A percentile compares a stretch with the other conserved stretches of the same genome.
These are phyloP conservation scores for Russula vinacea DNA, from an alignment of 768 basidiomycete genomes.

Conservation along the genomic window DNA sequence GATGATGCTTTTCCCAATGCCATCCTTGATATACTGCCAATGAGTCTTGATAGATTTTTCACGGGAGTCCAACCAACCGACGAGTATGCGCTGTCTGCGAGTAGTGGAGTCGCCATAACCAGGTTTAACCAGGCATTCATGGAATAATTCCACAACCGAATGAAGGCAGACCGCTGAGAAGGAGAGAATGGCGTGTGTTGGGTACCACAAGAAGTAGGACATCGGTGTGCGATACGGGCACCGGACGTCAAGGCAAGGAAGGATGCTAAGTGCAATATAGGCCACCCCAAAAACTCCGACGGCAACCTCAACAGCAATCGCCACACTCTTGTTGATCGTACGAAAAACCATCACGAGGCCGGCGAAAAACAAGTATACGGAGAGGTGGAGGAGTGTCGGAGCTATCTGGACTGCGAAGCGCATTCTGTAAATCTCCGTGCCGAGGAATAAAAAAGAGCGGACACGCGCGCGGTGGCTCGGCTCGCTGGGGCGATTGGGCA, in stretches of 20 bases:
- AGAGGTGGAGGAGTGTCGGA: not conserved
- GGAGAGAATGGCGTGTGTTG: not conserved
- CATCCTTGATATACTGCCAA: not conserved
- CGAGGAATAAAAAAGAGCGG: not conserved
- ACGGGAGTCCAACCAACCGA: too few species aligned
- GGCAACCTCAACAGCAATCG: not conserved
- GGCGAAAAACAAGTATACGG: not conserved
- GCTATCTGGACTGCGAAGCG: not conserved
- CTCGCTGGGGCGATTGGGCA: not conserved
- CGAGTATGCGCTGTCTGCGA: too few species aligned
- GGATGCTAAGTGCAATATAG: not conserved
- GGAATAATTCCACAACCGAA: not conserved
- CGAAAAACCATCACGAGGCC: not conserved
- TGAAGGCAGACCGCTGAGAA: not conserved
- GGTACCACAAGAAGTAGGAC: not conserved
- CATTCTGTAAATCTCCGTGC: not conserved
- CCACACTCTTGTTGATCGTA: not conserved
- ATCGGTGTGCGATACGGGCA: not conserved
- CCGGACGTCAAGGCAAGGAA: not conserved
- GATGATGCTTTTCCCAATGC: not conserved
- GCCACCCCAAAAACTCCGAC: not conserved
- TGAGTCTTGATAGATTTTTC: not conserved
- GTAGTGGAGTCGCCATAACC: constrained; percentile 30
- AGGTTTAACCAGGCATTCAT: too few species aligned
- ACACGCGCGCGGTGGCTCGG: not conserved